These are phyloP conservation scores for Cladosporium halotolerans DNA, from an alignment of 2,329 filamentous ascomycete species.

Conservation along the genomic window DNA sequence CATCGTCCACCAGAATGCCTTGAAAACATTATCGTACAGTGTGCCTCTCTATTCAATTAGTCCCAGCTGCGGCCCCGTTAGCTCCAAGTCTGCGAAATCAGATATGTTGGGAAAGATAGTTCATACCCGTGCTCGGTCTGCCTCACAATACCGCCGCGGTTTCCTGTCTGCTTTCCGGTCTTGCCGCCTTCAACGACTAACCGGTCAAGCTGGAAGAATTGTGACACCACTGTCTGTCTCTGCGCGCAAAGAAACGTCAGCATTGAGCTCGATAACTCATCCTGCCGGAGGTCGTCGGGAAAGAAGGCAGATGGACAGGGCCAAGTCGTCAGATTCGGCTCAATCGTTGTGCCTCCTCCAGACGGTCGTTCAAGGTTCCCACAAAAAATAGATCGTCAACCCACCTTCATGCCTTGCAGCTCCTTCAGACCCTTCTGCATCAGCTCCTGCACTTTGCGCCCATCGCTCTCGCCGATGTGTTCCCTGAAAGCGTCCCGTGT, in stretches of 20 bases:
- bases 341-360: too few species aligned
- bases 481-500: constrained; percentile 88
- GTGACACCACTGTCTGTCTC: constrained; percentile 91
- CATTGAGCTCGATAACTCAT: not conserved
- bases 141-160: constrained; percentile 61
- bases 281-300: too few species aligned
- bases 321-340: too few species aligned
- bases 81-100: not conserved
- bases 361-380: too few species aligned
- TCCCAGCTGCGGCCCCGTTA: constrained; percentile 3
- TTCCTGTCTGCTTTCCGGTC: constrained; percentile 65
- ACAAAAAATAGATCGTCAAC: constrained; percentile 23
- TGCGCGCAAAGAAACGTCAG: constrained; percentile 44
- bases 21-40: too few species aligned
- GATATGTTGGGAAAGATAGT: not conserved
- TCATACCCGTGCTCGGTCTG: constrained; percentile 74
- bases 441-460: constrained; percentile 74
- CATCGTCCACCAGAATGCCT: too few species aligned
- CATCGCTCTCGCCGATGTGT: constrained; percentile 65
- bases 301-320: too few species aligned
- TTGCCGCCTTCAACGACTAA: constrained; percentile 88
- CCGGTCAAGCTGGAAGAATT: constrained; percentile 87
- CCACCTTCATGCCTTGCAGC: constrained; percentile 83
- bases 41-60: not conserved
- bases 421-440: constrained; percentile 84